Base-by-base conservation (phyloP, 257 asterid species). In the Primulina huaijiensis region DNA sequence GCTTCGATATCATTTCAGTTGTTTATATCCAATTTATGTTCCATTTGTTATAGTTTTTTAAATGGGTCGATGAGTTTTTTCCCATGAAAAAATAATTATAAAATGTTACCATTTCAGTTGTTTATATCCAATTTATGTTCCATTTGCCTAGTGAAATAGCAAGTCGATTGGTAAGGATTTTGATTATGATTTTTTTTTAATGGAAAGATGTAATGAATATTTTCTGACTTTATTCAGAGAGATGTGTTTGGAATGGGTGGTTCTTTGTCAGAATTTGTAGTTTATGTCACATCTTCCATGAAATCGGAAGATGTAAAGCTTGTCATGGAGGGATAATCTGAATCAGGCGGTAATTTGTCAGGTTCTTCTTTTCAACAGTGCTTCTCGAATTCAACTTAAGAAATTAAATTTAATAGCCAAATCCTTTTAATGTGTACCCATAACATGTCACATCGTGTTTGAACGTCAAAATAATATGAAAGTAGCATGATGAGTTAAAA, bases 231-330 rank as follows among this genome's bases (percentile, higher is more conserved):
- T 43, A 37, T 66, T 2, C 83, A 92, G 97, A 88, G 89, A 80
- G 97, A 92, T 79, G 83, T 80, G 80, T 79, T 77, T 69, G 97
- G 98, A 57, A 84, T 92, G 53, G 96, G 97, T 60, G 97, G 98
- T 82, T 80, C 96, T 3, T 92, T 91, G 97, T 79, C 93, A n/a
- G 96, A 92, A n/a, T 92, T 90, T 75, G 78, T 85, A 72, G 90
- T 87, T 69, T 92, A 88, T 67, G 70, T 90, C 57, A 70, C 71
- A 37, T 79, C 86, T 60, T 83, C 98, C 34, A 14, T 90, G 25
- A 83, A 82, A 75, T 84, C 89, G 30, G 90, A 89, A 53, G 95
- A 92, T 73, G 86, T 86, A 70, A 87, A 84, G 89, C 96, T 92
- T 76, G 62, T 80, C 64, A 65, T 87, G 82, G 96, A 82, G 76